Conservation (phyloP, 306 rosid species). For the Pachyrhizus erosus region DNA sequence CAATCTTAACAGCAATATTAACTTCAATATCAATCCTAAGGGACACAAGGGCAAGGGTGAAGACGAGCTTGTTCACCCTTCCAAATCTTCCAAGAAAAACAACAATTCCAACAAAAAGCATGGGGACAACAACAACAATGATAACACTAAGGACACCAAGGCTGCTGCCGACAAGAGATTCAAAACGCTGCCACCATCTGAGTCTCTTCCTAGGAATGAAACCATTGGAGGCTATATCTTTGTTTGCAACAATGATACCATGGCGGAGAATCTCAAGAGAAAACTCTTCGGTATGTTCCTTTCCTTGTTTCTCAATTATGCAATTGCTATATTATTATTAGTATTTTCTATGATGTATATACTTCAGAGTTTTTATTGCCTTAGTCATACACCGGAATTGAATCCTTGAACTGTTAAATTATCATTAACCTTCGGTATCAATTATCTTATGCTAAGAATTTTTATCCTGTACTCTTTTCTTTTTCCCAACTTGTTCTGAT, state of each 20-base stretch:
- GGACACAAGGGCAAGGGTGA: constrained; percentile 52
- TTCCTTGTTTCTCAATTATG: background rate
- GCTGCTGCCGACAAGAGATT: constrained; percentile 70
- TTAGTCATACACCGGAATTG: background rate
- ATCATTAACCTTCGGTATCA: background rate
- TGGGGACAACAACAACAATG: constrained; percentile 49
- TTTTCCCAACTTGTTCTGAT: background rate
- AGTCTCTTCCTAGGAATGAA: constrained; percentile 88
- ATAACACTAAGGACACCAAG: constrained; percentile 54
- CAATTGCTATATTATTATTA: background rate
- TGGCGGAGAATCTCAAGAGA: constrained; percentile 94
- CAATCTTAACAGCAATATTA: constrained; percentile 19
- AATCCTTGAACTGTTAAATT: constrained; percentile 20
- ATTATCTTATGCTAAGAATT: background rate
- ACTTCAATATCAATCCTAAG: constrained; percentile 51
- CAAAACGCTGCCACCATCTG: constrained; percentile 91
- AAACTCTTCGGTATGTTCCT: constrained; percentile 79
- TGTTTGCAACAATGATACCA: constrained; percentile 98
- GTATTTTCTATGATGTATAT: background rate
- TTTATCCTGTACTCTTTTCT: background rate
- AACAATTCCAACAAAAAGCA: constrained; percentile 56
- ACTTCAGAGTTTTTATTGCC: background rate
- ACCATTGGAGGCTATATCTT: constrained; percentile 93
- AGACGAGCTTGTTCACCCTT: constrained; percentile 47
- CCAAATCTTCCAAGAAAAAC: constrained; percentile 64